A percentile compares a stretch with the other conserved stretches of the same genome.
phyloP scores from a whole-genome alignment of 768 basidiomycete species.

The Russula griseocarnosa region DNA sequence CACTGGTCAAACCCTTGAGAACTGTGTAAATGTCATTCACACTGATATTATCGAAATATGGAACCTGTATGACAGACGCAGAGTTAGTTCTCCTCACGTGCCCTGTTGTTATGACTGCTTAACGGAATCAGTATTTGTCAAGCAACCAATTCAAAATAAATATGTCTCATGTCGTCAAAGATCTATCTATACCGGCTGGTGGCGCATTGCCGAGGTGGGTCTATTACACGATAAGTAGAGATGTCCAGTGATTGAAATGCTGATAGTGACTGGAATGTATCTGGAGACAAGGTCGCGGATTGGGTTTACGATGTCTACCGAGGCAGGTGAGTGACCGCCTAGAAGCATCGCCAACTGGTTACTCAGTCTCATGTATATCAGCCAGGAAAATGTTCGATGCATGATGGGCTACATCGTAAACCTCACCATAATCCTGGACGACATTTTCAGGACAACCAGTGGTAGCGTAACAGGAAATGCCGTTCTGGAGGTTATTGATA shows the following conservation, averaged over 20 bases:
- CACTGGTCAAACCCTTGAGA: conserved; percentile 58
- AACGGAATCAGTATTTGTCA: conserved; percentile 6
- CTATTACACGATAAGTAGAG: neutral
- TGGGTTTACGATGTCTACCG: conserved; percentile 5
- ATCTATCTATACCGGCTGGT: neutral
- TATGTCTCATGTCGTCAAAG: conserved; percentile 15
- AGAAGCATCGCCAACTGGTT: neutral
- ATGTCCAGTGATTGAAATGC: neutral
- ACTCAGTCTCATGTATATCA: neutral
- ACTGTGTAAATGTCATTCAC: conserved; percentile 42
- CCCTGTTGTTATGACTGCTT: neutral
- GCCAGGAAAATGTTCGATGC: neutral
- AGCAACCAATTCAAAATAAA: neutral
- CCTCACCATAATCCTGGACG: neutral
- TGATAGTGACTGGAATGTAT: neutral
- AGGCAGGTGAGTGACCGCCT: neutral
- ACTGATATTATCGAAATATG: neutral
- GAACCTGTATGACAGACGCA: neutral
- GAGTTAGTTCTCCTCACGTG: neutral
- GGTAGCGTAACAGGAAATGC: neutral
- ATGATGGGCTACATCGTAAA: conserved; percentile 6
- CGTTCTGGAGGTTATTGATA: neutral
- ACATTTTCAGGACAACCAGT: neutral
- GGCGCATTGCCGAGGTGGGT: neutral
- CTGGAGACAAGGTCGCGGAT: neutral